Conservation (phyloP, 1,284 basidiomycete genomes). For the Boletus subluridellus region DNA sequence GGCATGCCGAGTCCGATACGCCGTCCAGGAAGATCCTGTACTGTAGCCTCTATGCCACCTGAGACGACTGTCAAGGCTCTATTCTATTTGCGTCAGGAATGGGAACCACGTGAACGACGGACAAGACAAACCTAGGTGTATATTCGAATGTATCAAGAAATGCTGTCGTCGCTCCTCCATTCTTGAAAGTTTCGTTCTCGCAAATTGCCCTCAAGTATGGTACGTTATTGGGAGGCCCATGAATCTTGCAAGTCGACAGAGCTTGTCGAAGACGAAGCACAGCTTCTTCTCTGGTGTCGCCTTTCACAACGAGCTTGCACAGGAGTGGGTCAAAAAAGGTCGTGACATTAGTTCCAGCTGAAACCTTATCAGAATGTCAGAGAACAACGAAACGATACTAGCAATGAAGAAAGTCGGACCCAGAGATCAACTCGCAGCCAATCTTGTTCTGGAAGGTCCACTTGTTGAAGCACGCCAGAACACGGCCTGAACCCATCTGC, state of each 20-base stretch:
- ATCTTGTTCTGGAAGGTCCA: constrained; percentile 40
- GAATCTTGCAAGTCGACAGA: constrained; percentile 39
- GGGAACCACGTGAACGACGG: not conserved
- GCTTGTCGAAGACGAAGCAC: constrained; percentile 38
- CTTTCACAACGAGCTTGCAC: constrained; percentile 52
- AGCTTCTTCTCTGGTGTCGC: constrained; percentile 41
- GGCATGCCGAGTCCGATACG: constrained; percentile 60
- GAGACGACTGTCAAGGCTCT: constrained; percentile 57
- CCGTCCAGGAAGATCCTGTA: constrained; percentile 66
- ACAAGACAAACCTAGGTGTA: constrained; percentile 37
- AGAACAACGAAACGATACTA: not conserved
- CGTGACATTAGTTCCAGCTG: constrained; percentile 52
- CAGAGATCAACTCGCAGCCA: constrained; percentile 58
- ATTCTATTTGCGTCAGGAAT: constrained; percentile 5
- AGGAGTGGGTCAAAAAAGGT: constrained; percentile 59
- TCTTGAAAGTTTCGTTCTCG: constrained; percentile 39
- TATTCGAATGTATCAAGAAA: constrained; percentile 52
- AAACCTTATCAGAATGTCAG: constrained; percentile 36
- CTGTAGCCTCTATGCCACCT: constrained; percentile 56
- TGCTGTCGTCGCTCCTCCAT: constrained; percentile 52
- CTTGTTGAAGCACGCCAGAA: constrained; percentile 60
- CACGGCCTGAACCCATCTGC: constrained; percentile 55
- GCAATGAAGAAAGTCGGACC: constrained; percentile 33
- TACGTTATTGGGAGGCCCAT: constrained; percentile 56
- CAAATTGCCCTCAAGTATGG: constrained; percentile 50